Evolutionary conservation across 768 basidiomycete species (phyloP).

Genomic region (Macrolepiota albuminosa): DNA sequence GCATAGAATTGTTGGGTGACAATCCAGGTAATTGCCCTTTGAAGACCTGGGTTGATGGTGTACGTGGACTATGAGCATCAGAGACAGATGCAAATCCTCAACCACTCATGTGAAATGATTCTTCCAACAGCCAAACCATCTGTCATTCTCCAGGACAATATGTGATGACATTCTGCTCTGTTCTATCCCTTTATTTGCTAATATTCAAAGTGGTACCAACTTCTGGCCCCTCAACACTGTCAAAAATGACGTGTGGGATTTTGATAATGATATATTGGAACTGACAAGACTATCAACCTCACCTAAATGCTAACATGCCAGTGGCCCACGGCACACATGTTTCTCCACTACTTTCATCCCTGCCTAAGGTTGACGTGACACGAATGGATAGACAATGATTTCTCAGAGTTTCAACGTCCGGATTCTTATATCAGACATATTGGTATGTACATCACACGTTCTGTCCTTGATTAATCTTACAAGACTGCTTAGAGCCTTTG

Average conservation of each 20-base stretch:
- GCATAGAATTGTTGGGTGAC: constrained; percentile 41
- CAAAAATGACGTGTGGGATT: constrained; percentile 44
- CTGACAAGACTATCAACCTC: constrained; percentile 22
- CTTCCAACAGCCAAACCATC: constrained; percentile 29
- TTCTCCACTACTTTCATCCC: constrained; percentile 19
- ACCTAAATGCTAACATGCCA: constrained; percentile 4
- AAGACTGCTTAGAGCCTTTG: constrained; percentile 64
- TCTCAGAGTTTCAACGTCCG: constrained; percentile 67
- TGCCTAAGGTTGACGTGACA: constrained; percentile 49
- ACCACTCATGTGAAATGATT: constrained; percentile 51
- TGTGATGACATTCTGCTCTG: constrained; percentile 28
- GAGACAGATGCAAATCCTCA: constrained; percentile 61
- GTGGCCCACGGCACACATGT: constrained; percentile 14
- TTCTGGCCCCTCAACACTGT: not conserved
- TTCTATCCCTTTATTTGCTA: too few relatives aligned
- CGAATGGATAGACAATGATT: constrained; percentile 42
- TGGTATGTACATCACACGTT: constrained; percentile 41
- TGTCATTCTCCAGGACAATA: constrained; percentile 26
- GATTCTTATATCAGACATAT: constrained; percentile 91
- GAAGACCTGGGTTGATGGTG: constrained; percentile 61
- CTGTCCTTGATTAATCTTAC: constrained; percentile 7
- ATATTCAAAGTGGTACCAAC: too few relatives aligned
- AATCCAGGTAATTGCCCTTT: constrained; percentile 48
- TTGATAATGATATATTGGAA: constrained; percentile 39
- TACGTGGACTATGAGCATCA: constrained; percentile 72